A percentile compares a stretch with the other conserved stretches of the same genome.
phyloP scores from a whole-genome alignment of 2,329 filamentous ascomycete genomes.

The Fusarium heterosporum region DNA sequence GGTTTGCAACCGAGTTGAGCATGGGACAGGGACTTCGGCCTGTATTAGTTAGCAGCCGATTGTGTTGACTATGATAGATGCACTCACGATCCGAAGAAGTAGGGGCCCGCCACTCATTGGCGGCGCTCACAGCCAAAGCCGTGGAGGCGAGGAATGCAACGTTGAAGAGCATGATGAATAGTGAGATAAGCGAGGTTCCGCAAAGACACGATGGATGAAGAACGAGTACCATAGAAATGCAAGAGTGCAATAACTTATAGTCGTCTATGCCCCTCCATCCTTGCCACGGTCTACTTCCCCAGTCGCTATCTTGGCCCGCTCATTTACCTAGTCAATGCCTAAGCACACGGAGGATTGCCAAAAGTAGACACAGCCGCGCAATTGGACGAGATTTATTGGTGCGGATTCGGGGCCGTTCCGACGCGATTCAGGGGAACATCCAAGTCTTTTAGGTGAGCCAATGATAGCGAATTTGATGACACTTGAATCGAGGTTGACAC shows the following conservation, averaged over 20 bases:
- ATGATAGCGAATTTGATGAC: constrained; percentile 13
- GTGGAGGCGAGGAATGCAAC: constrained; percentile 25
- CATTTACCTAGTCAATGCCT: constrained; percentile 23
- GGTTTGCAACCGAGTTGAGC: constrained; percentile 41
- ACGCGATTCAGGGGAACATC: constrained; percentile 1
- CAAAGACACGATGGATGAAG: neutral
- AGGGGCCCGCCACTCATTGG: constrained; percentile 37
- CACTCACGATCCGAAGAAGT: constrained; percentile 28
- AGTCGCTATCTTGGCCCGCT: neutral
- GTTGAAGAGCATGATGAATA: constrained; percentile 33
- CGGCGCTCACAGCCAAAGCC: constrained; percentile 28
- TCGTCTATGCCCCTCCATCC: neutral
- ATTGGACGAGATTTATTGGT: constrained; percentile 12
- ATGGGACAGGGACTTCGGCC: constrained; percentile 41
- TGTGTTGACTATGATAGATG: too few relatives aligned
- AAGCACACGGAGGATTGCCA: constrained; percentile 28
- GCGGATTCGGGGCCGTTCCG: constrained; percentile 5
- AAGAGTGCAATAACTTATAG: constrained; percentile 5
- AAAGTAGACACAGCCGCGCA: constrained; percentile 9
- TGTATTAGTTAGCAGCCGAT: constrained; percentile 5
- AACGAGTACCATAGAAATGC: neutral
- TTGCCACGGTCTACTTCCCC: neutral
- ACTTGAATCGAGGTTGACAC: constrained; percentile 17
- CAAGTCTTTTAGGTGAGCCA: constrained; percentile 1
- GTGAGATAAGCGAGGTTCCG: neutral